Percentiles rank a stretch among this genome's conserved stretches.
phyloP scores from a whole-genome alignment of 1,284 basidiomycete species.

The Apiotrichum sp. region DNA sequence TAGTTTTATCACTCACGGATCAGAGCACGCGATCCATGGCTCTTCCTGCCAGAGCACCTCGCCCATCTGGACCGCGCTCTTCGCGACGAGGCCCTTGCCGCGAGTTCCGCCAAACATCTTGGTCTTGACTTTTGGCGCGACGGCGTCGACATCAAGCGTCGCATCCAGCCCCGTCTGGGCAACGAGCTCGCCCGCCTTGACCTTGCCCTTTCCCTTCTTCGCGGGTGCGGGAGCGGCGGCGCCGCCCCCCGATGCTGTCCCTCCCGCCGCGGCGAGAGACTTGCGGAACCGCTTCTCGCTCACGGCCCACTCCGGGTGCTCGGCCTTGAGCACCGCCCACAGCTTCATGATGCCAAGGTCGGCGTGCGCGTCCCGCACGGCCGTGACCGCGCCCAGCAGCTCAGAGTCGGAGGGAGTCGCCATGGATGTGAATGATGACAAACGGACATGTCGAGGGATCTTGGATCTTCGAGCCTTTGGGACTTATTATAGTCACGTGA shows the following conservation, averaged over 20 bases:
- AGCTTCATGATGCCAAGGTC: conserved; percentile 64
- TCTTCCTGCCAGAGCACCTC: conserved; percentile 74
- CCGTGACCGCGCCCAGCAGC: conserved; percentile 48
- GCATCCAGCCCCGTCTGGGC: conserved; percentile 63
- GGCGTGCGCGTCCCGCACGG: conserved; percentile 55
- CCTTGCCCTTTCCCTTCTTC: conserved; percentile 10
- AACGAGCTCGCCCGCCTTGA: conserved; percentile 39
- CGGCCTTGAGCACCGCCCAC: conserved; percentile 57
- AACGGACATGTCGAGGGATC: not conserved
- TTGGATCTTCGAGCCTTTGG: no score
- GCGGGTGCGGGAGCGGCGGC: conserved; percentile 21
- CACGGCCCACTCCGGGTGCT: conserved; percentile 63
- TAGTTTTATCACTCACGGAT: conserved; percentile 31
- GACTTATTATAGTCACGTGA: no score
- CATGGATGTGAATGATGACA: not conserved
- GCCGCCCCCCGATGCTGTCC: conserved; percentile 4
- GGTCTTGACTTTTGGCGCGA: conserved; percentile 62
- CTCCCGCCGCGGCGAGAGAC: conserved; percentile 43
- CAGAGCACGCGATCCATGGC: conserved; percentile 46
- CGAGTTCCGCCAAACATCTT: conserved; percentile 64
- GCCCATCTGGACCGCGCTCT: conserved; percentile 59
- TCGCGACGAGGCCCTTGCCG: conserved; percentile 77
- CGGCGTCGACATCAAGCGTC: conserved; percentile 58
- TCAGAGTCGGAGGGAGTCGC: conserved; percentile 46
- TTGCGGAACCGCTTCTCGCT: conserved; percentile 74